phyloP scores from a whole-genome alignment of 805 yeast species.

The Barnettozyma californica region DNA sequence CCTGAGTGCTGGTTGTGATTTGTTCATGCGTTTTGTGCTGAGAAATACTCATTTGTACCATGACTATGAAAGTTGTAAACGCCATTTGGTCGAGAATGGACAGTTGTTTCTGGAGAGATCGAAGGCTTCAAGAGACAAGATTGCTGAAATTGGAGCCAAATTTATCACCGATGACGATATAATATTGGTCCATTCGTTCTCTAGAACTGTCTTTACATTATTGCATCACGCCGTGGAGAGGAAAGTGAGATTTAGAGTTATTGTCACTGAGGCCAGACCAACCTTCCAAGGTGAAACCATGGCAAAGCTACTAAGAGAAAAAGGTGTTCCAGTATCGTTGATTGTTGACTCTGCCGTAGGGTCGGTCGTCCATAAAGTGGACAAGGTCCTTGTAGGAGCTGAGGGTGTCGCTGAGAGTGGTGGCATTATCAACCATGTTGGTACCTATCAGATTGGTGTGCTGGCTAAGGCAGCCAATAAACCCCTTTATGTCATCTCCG shows the following conservation, averaged over 20 bases:
- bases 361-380: slow-evolving; percentile 82
- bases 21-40: slow-evolving; percentile 88
- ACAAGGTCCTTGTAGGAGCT: slow-evolving; percentile 94
- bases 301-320: slow-evolving; percentile 59
- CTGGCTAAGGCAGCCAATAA: slow-evolving; percentile 85
- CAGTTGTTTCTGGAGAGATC: slow-evolving; percentile 88
- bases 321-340: slow-evolving; percentile 80
- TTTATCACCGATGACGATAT: slow-evolving; percentile 92
- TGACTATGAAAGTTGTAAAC: slow-evolving; percentile 92
- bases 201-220: slow-evolving; percentile 82
- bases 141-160: slow-evolving; percentile 82
- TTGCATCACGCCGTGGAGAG: slow-evolving; percentile 72
- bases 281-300: slow-evolving; percentile 67
- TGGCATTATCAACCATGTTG: slow-evolving; percentile 93
- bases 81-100: slow-evolving; percentile 88
- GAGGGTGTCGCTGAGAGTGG: slow-evolving; percentile 99
- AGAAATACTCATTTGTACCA: slow-evolving; percentile 81
- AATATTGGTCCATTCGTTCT: slow-evolving; percentile 82
- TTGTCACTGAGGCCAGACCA: slow-evolving; percentile 91
- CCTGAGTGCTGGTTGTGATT: slow-evolving; percentile 94
- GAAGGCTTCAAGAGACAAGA: slow-evolving; percentile 78
- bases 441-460: slow-evolving; percentile 92
- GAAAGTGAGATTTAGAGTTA: slow-evolving; percentile 78
- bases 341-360: slow-evolving; percentile 95
- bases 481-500: slow-evolving; percentile 92